Conservation (phyloP, 2,329 filamentous ascomycete species). For the Pezicula neosporulosa region DNA sequence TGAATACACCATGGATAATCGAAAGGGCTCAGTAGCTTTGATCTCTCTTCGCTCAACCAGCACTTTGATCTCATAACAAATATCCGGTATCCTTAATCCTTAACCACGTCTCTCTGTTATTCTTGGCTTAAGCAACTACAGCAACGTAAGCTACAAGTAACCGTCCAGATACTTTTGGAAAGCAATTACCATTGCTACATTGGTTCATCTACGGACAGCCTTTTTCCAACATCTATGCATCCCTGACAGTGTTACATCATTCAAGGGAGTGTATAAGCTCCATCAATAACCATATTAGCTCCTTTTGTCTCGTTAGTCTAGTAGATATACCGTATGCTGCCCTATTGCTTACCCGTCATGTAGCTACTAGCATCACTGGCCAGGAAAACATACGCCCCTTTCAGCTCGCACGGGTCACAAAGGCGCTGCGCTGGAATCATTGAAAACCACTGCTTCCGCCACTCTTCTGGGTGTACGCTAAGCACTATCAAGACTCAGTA, state of each 20-base stretch:
- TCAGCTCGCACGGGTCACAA: constrained; percentile 29
- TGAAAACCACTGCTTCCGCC: constrained; percentile 9
- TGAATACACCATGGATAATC: too few relatives aligned
- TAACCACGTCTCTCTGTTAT: too few relatives aligned
- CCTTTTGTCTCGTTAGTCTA: background rate
- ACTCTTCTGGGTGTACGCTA: constrained; percentile 24
- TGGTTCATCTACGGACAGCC: too few relatives aligned
- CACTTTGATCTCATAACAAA: too few relatives aligned
- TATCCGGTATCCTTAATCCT: too few relatives aligned
- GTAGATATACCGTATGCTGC: background rate
- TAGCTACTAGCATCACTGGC: constrained; percentile 59
- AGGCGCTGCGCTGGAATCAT: constrained; percentile 13
- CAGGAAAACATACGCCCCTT: constrained; percentile 44
- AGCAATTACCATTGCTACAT: too few relatives aligned
- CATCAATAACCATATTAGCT: constrained; percentile 23
- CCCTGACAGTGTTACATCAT: background rate
- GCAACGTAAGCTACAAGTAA: too few relatives aligned
- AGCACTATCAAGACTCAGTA: constrained; percentile 17
- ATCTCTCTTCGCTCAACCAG: too few relatives aligned
- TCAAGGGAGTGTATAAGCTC: constrained; percentile 22
- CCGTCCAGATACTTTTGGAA: too few relatives aligned
- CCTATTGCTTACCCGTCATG: constrained; percentile 36
- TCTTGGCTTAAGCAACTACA: too few relatives aligned
- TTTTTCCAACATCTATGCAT: too few relatives aligned
- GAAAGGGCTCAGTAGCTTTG: too few relatives aligned